Evolutionary conservation across 441 rosid genomes (phyloP).

Genomic region (Theobroma grandiflorum): DNA sequence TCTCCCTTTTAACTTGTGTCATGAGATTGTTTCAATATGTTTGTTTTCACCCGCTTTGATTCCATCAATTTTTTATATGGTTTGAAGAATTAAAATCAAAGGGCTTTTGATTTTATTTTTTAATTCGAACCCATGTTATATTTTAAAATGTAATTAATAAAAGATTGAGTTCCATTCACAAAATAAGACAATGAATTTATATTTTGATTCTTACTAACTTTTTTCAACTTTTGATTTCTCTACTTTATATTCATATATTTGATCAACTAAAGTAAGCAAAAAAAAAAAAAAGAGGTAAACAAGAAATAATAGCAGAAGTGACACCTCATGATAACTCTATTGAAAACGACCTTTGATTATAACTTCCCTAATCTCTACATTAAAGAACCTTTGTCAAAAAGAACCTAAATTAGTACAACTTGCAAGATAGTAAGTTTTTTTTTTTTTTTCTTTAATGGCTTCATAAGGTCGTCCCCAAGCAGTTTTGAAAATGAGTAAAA

Average conservation of each 20-base stretch:
- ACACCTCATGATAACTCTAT: constrained; percentile 8
- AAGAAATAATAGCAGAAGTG: background rate
- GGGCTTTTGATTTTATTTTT: too few species aligned
- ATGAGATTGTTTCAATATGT: background rate
- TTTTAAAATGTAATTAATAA: background rate
- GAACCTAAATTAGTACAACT: background rate
- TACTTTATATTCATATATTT: background rate
- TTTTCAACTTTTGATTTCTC: background rate
- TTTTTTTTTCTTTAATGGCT: background rate
- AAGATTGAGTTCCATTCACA: background rate
- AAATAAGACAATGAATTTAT: background rate
- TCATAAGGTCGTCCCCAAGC: background rate
- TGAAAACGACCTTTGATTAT: background rate
- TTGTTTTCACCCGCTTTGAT: background rate
- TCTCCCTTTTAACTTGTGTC: background rate
- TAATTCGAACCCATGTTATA: background rate
- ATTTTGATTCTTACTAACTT: too few species aligned
- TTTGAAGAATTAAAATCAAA: background rate
- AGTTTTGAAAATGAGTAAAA: constrained; percentile 2
- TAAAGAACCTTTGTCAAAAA: background rate
- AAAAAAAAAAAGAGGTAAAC: background rate
- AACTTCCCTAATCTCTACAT: constrained; percentile 13
- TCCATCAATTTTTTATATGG: background rate
- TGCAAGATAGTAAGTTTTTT: background rate
- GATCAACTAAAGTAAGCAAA: background rate